Conservation (phyloP, 257 asterid species). For the Hygrophila difformis region DNA sequence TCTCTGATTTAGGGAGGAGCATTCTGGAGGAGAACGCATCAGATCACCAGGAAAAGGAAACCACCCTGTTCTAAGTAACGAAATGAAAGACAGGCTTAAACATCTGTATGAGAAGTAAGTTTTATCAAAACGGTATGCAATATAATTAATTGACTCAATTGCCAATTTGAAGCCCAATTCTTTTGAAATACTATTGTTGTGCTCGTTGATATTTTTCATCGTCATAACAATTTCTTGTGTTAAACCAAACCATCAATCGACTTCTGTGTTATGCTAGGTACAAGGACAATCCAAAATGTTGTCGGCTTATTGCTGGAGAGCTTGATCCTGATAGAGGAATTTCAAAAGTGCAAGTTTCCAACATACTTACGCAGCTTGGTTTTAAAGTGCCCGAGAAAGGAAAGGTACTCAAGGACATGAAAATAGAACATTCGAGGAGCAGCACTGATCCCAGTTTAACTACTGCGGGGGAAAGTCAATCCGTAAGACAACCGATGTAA, state of each 20-base stretch:
- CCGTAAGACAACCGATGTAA: conserved; percentile 50
- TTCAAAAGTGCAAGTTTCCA: conserved; percentile 42
- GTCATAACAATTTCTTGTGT: conserved; percentile 14
- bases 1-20: conserved; percentile 31
- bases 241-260: conserved; percentile 10
- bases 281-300: conserved; percentile 48
- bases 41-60: conserved; percentile 32
- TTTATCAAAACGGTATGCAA: background rate
- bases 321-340: conserved; percentile 50
- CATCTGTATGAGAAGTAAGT: conserved; percentile 73
- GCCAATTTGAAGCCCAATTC: background rate
- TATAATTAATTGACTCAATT: conserved; percentile 2
- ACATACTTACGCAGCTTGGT: conserved; percentile 47
- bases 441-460: conserved; percentile 20
- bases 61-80: conserved; percentile 28
- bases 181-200: conserved; percentile 6
- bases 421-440: conserved; percentile 19
- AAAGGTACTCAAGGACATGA: conserved; percentile 24
- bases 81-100: conserved; percentile 38
- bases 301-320: conserved; percentile 51
- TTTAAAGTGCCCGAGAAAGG: conserved; percentile 40
- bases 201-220: conserved; percentile 1
- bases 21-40: conserved; percentile 26
- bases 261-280: conserved; percentile 31
- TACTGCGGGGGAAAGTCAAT: conserved; percentile 25